These are phyloP conservation scores for Penicillium sclerotigenum DNA, from an alignment of 2,329 filamentous ascomycete genomes.

Conservation along the genomic window DNA sequence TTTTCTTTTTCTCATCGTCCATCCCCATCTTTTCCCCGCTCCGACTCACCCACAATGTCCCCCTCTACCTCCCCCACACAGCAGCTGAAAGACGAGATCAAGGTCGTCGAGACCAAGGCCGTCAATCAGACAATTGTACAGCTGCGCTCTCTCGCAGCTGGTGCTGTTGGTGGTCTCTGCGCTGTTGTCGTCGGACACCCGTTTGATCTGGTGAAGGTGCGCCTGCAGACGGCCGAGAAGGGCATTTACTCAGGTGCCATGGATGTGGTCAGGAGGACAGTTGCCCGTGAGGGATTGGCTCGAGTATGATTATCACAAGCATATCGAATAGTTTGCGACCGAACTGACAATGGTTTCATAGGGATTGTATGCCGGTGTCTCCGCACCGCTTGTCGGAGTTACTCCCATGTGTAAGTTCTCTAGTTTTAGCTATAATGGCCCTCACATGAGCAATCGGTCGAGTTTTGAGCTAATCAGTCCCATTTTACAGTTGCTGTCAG, in stretches of 20 bases:
- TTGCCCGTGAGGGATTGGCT: conserved; percentile 78
- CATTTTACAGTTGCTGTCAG: conserved; percentile 59
- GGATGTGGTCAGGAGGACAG: conserved; percentile 84
- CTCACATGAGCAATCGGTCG: not conserved
- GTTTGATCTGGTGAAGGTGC: conserved; percentile 96
- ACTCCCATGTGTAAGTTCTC: conserved; percentile 91
- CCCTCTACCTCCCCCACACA: conserved; percentile 30
- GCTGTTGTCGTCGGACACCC: conserved; percentile 93
- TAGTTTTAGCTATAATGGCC: not conserved
- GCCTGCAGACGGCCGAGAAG: conserved; percentile 90
- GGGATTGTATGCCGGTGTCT: conserved; percentile 95
- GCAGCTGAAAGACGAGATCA: conserved; percentile 30
- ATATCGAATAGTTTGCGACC: conserved; percentile 5
- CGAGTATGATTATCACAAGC: conserved; percentile 42
- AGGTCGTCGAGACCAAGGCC: conserved; percentile 29
- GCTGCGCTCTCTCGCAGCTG: conserved; percentile 79
- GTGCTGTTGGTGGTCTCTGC: conserved; percentile 89
- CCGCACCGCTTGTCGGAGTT: conserved; percentile 88
- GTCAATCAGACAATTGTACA: conserved; percentile 54
- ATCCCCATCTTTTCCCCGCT: conserved; percentile 4
- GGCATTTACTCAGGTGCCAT: conserved; percentile 87
- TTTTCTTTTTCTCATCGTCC: not conserved
- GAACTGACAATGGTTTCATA: conserved; percentile 30
- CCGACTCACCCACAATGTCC: conserved; percentile 26
- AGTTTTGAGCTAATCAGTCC: not conserved